Evolutionary conservation across 208 protist genomes (phyloP), one percentile per base, ranked within the genome.

Genomic region (Porcisia hertigi): DNA sequence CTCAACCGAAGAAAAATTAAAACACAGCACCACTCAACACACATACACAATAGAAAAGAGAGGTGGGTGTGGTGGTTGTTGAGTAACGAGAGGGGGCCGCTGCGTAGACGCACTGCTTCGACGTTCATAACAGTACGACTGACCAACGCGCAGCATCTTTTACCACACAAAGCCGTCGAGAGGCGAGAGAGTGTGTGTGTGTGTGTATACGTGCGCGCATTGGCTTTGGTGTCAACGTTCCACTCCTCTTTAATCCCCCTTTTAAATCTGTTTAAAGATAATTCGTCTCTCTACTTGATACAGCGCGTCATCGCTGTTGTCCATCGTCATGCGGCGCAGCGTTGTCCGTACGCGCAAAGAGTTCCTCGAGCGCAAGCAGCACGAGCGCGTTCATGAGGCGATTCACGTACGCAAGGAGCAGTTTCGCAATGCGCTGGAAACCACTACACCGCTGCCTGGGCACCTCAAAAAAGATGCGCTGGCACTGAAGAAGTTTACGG

Each of bases 401-500:
- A 96, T 97, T 59, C 71, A 84, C 60, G 71, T 82, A 0, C 84
- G 87, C 34, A 97, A 97, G 78, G 87, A 90, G 72, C 91, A 97
- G 80, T 93, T 97, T 47, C 84, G 89, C 25, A 84, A 95, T 39
- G 93, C 96, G 5, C 71, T 98, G 23, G 83, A 88, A 59, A 96
- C 76, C 41, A 75, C 83, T 52, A 94, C 91, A 3, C 92, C 90
- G 11, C 82, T 98, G n/a, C 95, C 94, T 25, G 87, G 87, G 5
- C 90, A 98, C 73, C 79, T 98, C 7, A 88, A 83, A 63, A 97
- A 94, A 83, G 90, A 97, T 58, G 92, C 93, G 20, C 57, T 94
- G 63, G 84, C 80, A 49, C 84, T 96, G 16, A 97, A 97, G 69
- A 96, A 98, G 77, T 93, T 96, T 57, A 77, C 89, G 2, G 93